Conservation (phyloP, 352 stramenopile genomes). For the Pythium coloratum region DNA sequence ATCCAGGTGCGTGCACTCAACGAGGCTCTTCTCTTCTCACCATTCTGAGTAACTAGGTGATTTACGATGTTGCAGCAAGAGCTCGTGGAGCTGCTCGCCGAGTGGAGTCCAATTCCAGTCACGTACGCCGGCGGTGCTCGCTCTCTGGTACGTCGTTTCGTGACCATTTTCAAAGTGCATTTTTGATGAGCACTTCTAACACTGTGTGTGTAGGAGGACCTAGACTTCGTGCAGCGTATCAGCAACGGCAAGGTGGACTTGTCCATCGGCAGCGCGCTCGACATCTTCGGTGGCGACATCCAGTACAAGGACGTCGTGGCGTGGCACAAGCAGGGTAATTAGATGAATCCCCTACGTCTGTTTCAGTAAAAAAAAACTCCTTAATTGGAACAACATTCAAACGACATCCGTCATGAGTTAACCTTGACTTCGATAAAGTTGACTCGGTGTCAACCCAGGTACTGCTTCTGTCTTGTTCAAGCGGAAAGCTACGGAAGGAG, state of each 20-base stretch:
- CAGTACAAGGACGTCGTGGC: constrained; percentile 92
- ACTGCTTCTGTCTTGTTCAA: neutral
- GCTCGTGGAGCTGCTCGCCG: constrained; percentile 91
- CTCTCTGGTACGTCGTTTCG: constrained; percentile 61
- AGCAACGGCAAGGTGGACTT: constrained; percentile 95
- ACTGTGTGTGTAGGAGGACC: constrained; percentile 69
- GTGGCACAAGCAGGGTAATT: constrained; percentile 69
- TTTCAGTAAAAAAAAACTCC: constrained; percentile 5
- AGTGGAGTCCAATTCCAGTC: constrained; percentile 93
- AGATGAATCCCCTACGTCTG: constrained; percentile 4
- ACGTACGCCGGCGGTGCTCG: constrained; percentile 97
- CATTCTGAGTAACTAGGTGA: no score
- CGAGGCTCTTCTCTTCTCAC: no score
- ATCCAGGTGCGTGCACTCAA: constrained; percentile 73
- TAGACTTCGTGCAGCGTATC: constrained; percentile 93
- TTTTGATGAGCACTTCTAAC: neutral
- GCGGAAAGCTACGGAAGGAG: neutral
- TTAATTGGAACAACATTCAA: neutral
- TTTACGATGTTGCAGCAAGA: constrained; percentile 72
- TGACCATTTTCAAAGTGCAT: neutral
- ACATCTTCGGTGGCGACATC: constrained; percentile 96
- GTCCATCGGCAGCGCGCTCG: constrained; percentile 97
- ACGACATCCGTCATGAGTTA: constrained; percentile 2
- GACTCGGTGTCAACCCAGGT: neutral
- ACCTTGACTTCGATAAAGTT: neutral